Evolutionary conservation across 345 rosid genomes (phyloP), one percentile per base, ranked within the genome.

Genomic region (Conringia planisiliqua): DNA sequence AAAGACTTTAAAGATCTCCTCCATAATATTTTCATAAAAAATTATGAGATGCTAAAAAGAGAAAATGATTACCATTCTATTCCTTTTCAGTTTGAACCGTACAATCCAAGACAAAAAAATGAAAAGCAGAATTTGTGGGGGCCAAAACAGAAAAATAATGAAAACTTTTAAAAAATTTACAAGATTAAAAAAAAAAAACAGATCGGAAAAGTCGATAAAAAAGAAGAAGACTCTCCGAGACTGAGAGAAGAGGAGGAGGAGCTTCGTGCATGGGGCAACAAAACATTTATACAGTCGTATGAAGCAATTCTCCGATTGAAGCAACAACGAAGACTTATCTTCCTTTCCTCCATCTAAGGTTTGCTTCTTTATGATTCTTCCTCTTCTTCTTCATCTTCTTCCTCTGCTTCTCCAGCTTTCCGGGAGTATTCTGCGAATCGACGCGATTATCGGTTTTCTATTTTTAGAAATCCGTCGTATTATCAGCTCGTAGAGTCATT

Each of bases 211-310:
- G 46, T 62, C 22, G 29, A 33, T 10, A 62, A 61, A 24, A 47
- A 39, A 10, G 6, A 32, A n/a, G 16, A 40, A 68, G 69, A 75
- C 39, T 52, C 24, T 1, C 1, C 1, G 43, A 58, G 30, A 39
- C 52, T 55, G 65, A 39, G 22, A 29, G 40, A 1, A 30, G 33
- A 30, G 6, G 33, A 32, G 17, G 18, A 44, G 24, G 35, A 66
- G 9, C 62, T 59, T 68, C 59, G 72, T 78, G 81, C 81, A 78
- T 78, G 81, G 81, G 48, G 48, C 47, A 47, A 59, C 48, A 22
- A 4, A 71, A 32, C 76, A 56, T 71, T 77, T 71, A n/a, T 40
- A 47, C 33, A 20, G 4, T 4, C 1, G 7, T 20, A n/a, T n/a
- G 54, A 47, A 10, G 52, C 36, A 3, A 32, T 18, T 44, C 80